Evolutionary conservation across 306 rosid genomes (phyloP).

Genomic region (Neltuma alba): DNA sequence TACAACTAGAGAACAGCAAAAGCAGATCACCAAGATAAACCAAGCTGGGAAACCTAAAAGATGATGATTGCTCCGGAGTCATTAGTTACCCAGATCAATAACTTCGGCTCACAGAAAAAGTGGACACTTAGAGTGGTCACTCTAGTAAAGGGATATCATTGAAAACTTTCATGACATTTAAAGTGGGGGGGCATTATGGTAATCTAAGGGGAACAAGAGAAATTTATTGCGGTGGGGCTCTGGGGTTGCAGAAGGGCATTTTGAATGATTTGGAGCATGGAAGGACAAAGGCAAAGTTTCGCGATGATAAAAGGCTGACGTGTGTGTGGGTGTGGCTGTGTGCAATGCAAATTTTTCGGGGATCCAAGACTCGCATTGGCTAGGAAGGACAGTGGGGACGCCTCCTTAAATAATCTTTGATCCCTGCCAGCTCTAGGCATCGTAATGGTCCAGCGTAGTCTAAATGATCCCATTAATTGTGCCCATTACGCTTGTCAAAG

Average conservation of each 20-base stretch:
- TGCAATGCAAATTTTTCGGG: not conserved
- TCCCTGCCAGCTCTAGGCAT: conserved; percentile 62
- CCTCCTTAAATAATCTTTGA: conserved; percentile 51
- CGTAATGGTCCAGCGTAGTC: conserved; percentile 58
- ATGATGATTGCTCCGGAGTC: conserved; percentile 19
- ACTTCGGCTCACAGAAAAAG: conserved; percentile 17
- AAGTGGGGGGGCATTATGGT: conserved; percentile 31
- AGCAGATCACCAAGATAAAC: not conserved
- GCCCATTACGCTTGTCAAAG: conserved; percentile 48
- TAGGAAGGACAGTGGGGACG: conserved; percentile 62
- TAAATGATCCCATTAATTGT: conserved; percentile 51
- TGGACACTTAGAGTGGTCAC: conserved; percentile 28
- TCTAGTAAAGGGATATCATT: conserved; percentile 21
- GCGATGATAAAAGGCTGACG: not conserved
- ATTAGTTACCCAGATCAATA: conserved; percentile 29
- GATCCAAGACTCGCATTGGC: conserved; percentile 40
- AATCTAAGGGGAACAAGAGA: conserved; percentile 23
- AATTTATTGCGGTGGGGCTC: conserved; percentile 55
- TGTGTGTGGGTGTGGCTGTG: too few relatives aligned
- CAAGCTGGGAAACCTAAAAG: not conserved
- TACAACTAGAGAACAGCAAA: not conserved
- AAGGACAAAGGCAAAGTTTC: conserved; percentile 47
- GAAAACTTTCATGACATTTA: conserved; percentile 2
- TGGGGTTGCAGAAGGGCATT: conserved; percentile 29
- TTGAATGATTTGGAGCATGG: conserved; percentile 45